These are phyloP conservation scores for Oemleria cerasiformis DNA, from an alignment of 306 rosid species.

Conservation along the genomic window DNA sequence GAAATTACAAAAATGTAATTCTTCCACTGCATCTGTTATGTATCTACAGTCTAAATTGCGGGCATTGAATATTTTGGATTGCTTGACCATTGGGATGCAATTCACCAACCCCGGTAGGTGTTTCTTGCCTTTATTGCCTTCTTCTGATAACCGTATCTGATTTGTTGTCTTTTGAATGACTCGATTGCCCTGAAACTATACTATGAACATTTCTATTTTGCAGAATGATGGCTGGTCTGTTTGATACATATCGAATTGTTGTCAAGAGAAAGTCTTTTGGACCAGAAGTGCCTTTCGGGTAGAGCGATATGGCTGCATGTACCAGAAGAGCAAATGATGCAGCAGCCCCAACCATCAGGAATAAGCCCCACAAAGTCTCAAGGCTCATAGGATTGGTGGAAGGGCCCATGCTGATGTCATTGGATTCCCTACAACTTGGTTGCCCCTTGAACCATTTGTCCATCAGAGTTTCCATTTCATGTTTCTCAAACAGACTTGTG, in stretches of 20 bases:
- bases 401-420: too few relatives aligned
- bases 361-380: constrained; percentile 60
- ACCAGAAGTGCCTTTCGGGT: background rate
- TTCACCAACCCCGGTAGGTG: background rate
- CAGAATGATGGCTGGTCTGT: background rate
- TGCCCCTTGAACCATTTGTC: constrained; percentile 32
- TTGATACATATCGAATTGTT: background rate
- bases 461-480: constrained; percentile 37
- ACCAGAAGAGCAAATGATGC: constrained; percentile 26
- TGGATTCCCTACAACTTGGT: background rate
- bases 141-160: background rate
- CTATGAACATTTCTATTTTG: background rate
- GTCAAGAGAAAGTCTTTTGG: constrained; percentile 27
- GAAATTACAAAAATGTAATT: background rate
- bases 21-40: background rate
- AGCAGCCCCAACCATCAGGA: constrained; percentile 41
- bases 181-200: background rate
- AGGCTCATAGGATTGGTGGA: constrained; percentile 46
- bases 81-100: background rate
- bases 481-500: constrained; percentile 46
- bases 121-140: too few relatives aligned
- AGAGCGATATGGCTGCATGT: constrained; percentile 10
- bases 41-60: background rate
- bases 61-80: background rate
- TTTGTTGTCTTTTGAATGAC: background rate